These are phyloP conservation scores for Russula griseocarnosa DNA, from an alignment of 768 basidiomycete genomes.

Conservation along the genomic window DNA sequence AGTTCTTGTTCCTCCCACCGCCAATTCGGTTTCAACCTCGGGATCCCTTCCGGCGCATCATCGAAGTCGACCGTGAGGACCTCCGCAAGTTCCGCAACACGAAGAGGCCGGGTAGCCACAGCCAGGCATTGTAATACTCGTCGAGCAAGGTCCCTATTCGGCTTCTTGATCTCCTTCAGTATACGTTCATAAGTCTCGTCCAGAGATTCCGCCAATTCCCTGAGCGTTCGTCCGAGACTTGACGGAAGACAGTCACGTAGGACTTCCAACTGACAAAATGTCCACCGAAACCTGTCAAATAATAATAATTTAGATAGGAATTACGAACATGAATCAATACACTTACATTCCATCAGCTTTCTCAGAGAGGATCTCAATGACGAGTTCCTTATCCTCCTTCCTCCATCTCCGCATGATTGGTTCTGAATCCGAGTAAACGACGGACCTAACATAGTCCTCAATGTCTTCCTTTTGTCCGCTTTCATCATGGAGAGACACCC, in stretches of 20 bases:
- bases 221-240: background rate
- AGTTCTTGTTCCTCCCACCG: too few relatives aligned
- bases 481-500: background rate
- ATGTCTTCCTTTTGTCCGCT: slow-evolving; percentile 2
- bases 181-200: too few relatives aligned
- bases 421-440: background rate
- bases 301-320: too few relatives aligned
- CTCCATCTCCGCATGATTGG: background rate
- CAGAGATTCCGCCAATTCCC: background rate
- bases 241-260: background rate
- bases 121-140: too few relatives aligned
- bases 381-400: background rate
- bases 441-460: background rate
- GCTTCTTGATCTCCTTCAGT: too few relatives aligned
- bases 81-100: too few relatives aligned
- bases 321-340: background rate
- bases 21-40: too few relatives aligned
- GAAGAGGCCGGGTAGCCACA: too few relatives aligned
- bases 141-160: too few relatives aligned
- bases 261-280: background rate
- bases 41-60: too few relatives aligned
- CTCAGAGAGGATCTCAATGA: background rate
- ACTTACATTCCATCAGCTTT: background rate
- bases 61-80: too few relatives aligned
- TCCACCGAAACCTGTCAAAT: background rate